phyloP scores from a whole-genome alignment of 495 filamentous ascomycete genomes.

The Neurospora hispaniola region DNA sequence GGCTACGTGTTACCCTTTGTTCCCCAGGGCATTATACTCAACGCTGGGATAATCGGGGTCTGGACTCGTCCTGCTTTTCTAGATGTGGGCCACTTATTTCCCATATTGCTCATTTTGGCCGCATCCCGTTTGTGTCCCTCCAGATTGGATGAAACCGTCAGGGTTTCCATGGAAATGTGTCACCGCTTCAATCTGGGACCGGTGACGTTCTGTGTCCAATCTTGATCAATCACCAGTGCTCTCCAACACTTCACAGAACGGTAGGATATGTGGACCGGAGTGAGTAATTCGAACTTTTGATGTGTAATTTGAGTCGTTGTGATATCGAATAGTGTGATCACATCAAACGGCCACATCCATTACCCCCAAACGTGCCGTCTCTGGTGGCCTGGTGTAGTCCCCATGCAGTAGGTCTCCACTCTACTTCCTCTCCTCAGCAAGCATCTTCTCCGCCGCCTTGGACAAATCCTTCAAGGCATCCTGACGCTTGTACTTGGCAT shows the following conservation, averaged over 20 bases:
- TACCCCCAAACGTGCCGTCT: background rate
- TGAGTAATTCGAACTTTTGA: background rate
- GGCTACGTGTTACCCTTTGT: background rate
- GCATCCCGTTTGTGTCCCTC: background rate
- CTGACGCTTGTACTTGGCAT: constrained; percentile 62
- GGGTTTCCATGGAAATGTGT: background rate
- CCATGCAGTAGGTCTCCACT: background rate
- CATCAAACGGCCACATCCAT: background rate
- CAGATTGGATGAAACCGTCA: background rate
- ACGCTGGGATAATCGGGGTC: background rate
- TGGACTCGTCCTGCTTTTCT: background rate
- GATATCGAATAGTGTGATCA: background rate
- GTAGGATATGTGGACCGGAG: background rate
- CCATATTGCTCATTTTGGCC: background rate
- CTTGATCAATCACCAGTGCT: background rate
- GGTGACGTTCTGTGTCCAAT: background rate
- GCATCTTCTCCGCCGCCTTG: constrained; percentile 40
- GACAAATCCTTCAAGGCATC: constrained; percentile 55
- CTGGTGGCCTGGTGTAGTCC: background rate
- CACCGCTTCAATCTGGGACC: background rate
- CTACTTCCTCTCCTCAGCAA: constrained; percentile 8
- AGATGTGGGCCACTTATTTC: background rate
- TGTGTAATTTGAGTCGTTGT: background rate
- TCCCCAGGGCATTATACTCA: background rate
- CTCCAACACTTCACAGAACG: background rate